Evolutionary conservation across 164 flowering plant species (phyloP).

Genomic region (Litsea cubeba): DNA sequence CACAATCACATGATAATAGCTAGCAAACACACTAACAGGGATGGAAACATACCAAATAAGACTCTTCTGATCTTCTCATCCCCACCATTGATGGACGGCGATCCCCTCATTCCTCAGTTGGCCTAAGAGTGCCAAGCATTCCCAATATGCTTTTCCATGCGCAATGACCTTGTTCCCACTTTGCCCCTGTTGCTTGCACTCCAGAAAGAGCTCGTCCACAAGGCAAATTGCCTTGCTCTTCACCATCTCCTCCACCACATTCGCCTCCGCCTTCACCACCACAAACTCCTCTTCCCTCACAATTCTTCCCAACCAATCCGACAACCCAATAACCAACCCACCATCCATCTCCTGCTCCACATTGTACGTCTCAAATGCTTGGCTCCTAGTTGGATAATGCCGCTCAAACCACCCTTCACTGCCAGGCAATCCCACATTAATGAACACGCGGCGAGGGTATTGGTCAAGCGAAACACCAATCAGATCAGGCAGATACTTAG

Average conservation of each 20-base stretch:
- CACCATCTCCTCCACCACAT: constrained; percentile 72
- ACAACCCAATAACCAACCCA: constrained; percentile 31
- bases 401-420: constrained; percentile 48
- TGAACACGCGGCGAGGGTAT: constrained; percentile 64
- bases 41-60: neutral
- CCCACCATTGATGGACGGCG: constrained; percentile 98
- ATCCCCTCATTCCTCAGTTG: constrained; percentile 74
- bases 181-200: constrained; percentile 46
- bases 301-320: constrained; percentile 59
- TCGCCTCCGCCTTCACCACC: constrained; percentile 79
- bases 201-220: constrained; percentile 76
- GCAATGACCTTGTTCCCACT: constrained; percentile 12
- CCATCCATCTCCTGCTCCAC: constrained; percentile 37
- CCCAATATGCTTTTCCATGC: constrained; percentile 78
- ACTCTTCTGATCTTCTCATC: constrained; percentile 20
- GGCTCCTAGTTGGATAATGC: constrained; percentile 59
- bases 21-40: neutral
- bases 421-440: constrained; percentile 38
- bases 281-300: constrained; percentile 67
- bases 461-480: constrained; percentile 50
- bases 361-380: constrained; percentile 50
- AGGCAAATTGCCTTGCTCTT: constrained; percentile 42
- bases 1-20: neutral
- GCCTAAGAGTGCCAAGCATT: constrained; percentile 82
- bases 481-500: constrained; percentile 63